Evolutionary conservation across 2,329 filamentous ascomycete species (phyloP), one percentile per base, ranked within the genome.

Genomic region (Xylaria sp.): DNA sequence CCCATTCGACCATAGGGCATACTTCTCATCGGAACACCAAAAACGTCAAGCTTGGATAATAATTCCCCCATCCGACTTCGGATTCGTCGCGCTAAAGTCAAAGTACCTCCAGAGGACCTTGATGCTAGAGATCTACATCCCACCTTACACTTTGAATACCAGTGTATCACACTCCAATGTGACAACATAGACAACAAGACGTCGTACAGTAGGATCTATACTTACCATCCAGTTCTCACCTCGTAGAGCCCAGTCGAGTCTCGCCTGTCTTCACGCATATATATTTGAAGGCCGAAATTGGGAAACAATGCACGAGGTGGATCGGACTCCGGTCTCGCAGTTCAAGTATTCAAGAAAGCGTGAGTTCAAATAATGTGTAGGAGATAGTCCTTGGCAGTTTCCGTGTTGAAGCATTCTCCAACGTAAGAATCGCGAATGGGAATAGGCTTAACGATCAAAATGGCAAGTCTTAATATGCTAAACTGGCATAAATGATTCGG

Each of bases 351-450:
- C 32, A 20, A 20, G 23, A n/a, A 25, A 51, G n/a, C 12, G 44
- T 28, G 13, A 7, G 10, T 12, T 25, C 12, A 39, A 55, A 48
- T 15, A 25, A 28, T 4, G 34, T 10, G 9, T 23, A 3, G 20
- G 8, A 52, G 59, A 9, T 9, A 13, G 39, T 3, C 25, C 6
- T 18, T 34, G 12, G 28, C 28, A 46, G n/a, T 48, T 46, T 60
- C 34, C 55, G 2, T 28, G 44, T 39, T 32, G 48, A 50, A n/a
- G 48, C 37, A 32, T 41, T 50, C 25, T 55, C 39, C 39, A 20
- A 34, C 28, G 28, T 9, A 66, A 55, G 6, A 34, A 57, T 61
- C 32, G 60, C 46, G n/a, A 23, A 41, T 18, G 23, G 63, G 25
- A 23, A 37, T 39, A 10, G 12, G 32, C 13, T 37, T 54, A 58